These are phyloP conservation scores for Opeltia flavorubescens DNA, from an alignment of 495 filamentous ascomycete genomes.

Conservation along the genomic window DNA sequence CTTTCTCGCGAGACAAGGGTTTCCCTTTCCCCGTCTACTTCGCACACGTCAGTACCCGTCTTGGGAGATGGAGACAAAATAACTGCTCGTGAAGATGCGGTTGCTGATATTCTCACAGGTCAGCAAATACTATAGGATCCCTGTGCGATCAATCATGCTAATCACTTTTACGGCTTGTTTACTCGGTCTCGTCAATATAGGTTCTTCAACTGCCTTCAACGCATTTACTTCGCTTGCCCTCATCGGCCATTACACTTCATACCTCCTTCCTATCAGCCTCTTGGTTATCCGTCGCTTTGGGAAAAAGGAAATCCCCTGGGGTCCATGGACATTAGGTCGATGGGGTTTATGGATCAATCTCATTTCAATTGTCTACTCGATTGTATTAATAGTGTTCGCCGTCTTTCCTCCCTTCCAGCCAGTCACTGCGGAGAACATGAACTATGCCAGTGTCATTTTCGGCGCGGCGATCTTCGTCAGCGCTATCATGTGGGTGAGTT, in stretches of 20 bases:
- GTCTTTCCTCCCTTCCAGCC: conserved; percentile 17
- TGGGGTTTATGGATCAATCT: conserved; percentile 18
- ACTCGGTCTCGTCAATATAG: conserved; percentile 36
- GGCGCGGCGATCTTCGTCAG: conserved; percentile 14
- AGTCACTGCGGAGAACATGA: conserved; percentile 18
- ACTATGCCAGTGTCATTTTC: conserved; percentile 19
- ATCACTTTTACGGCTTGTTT: conserved; percentile 23
- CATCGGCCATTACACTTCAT: not conserved
- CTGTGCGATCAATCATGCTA: conserved; percentile 14
- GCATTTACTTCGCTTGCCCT: conserved; percentile 27
- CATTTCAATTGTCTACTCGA: conserved; percentile 15
- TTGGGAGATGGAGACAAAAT: too few species aligned
- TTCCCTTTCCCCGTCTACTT: conserved; percentile 28
- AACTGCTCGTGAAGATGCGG: too few species aligned
- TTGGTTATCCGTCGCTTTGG: not conserved
- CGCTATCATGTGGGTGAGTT: conserved; percentile 16
- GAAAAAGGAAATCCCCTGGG: not conserved
- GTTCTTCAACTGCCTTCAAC: conserved; percentile 32
- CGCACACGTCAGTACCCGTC: conserved; percentile 16
- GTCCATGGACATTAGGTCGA: conserved; percentile 11
- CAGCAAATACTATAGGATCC: conserved; percentile 11
- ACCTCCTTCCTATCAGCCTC: not conserved
- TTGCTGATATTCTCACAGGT: not conserved
- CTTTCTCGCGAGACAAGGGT: conserved; percentile 36
- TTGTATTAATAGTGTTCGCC: conserved; percentile 16